These are phyloP conservation scores for Cytospora paraplurivora DNA, from an alignment of 2,329 filamentous ascomycete genomes.

Conservation along the genomic window DNA sequence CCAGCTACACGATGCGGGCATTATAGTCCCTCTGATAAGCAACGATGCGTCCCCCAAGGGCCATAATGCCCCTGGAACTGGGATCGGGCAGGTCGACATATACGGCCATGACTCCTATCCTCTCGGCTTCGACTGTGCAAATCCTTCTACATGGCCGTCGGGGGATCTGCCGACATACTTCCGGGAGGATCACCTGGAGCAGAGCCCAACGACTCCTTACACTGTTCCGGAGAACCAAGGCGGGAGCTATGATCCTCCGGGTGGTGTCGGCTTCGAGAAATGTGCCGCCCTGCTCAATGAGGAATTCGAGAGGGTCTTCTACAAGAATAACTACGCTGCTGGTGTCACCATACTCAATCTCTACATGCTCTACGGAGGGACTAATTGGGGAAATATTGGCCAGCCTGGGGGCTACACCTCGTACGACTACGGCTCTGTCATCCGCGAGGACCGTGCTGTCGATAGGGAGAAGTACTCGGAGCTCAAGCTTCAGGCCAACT, in stretches of 20 bases:
- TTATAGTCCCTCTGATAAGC: conserved; percentile 75
- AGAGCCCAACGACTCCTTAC: conserved; percentile 68
- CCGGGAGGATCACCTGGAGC: conserved; percentile 53
- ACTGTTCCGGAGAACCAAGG: conserved; percentile 53
- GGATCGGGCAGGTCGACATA: conserved; percentile 58
- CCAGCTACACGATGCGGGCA: conserved; percentile 68
- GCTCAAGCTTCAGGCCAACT: conserved; percentile 74
- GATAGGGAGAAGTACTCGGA: conserved; percentile 78
- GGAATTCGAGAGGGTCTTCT: conserved; percentile 76
- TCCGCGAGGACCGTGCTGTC: conserved; percentile 57
- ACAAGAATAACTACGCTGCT: conserved; percentile 73
- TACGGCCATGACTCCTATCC: conserved; percentile 66
- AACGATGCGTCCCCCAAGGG: conserved; percentile 67
- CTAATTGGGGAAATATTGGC: conserved; percentile 81
- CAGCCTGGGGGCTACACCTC: conserved; percentile 66
- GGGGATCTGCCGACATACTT: conserved; percentile 58
- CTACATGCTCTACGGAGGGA: conserved; percentile 70
- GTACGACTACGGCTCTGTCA: conserved; percentile 53
- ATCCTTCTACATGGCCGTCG: conserved; percentile 63
- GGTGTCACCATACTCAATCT: conserved; percentile 70
- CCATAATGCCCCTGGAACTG: conserved; percentile 63
- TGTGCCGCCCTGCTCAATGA: conserved; percentile 68
- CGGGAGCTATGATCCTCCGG: conserved; percentile 74
- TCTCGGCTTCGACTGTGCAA: conserved; percentile 61
- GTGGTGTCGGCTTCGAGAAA: conserved; percentile 69